A percentile compares a stretch with the other conserved stretches of the same genome.
Conservation (phyloP, 106 monocot species). For the Allium cepa region DNA sequence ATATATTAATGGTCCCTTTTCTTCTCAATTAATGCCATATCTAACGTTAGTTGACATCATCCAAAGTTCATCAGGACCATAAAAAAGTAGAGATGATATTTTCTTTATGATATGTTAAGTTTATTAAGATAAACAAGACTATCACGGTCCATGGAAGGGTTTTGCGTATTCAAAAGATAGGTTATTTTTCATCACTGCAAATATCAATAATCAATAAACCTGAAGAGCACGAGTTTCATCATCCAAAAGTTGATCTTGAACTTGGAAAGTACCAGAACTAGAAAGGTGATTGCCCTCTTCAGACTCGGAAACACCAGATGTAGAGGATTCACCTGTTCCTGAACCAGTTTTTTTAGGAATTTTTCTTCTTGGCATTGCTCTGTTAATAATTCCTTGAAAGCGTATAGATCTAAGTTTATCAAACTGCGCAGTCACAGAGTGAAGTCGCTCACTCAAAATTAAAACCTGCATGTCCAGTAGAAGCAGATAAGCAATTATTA, state of each 20-base stretch:
- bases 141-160: no score
- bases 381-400: conserved; percentile 77
- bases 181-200: no score
- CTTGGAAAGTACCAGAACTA: conserved; percentile 16
- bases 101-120: no score
- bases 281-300: conserved; percentile 25
- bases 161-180: no score
- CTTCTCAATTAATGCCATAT: no score
- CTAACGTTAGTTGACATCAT: no score
- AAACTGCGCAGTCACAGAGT: conserved; percentile 76
- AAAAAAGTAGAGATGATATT: no score
- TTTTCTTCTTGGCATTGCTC: conserved; percentile 75
- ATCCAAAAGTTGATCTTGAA: conserved; percentile 80
- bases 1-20: no score
- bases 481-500: not conserved
- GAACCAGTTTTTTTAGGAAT: conserved; percentile 17
- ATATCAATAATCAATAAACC: conserved; percentile 21
- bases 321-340: conserved; percentile 26
- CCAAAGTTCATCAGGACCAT: no score
- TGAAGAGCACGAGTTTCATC: conserved; percentile 85
- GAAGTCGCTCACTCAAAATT: conserved; percentile 81
- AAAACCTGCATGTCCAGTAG: conserved; percentile 45
- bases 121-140: no score
- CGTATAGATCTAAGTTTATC: conserved; percentile 79
- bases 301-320: conserved; percentile 21